These are phyloP conservation scores for Syzygium jambos DNA, from an alignment of 345 rosid genomes.

Conservation along the genomic window DNA sequence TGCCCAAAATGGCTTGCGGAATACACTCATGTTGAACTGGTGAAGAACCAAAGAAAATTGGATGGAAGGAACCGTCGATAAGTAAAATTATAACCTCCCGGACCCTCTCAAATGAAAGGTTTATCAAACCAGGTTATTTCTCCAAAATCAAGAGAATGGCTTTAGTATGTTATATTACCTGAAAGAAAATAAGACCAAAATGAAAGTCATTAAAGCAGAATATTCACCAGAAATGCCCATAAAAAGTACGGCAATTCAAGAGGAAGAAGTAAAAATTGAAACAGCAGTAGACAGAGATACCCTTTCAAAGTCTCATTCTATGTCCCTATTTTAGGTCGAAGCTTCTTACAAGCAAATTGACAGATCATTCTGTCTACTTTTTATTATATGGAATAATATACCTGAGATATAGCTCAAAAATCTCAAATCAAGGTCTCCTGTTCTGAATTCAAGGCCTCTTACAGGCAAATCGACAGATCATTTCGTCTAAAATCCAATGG, in stretches of 20 bases:
- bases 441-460: background rate
- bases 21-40: slow-evolving; percentile 99
- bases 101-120: slow-evolving; percentile 55
- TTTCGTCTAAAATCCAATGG: background rate
- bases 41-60: slow-evolving; percentile 72
- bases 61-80: slow-evolving; percentile 56
- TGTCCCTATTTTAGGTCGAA: background rate
- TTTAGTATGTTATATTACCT: slow-evolving; percentile 36
- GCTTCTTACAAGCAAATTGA: background rate
- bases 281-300: background rate
- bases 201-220: background rate
- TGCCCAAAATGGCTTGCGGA: slow-evolving; percentile 97
- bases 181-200: slow-evolving; percentile 5
- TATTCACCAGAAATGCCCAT: background rate
- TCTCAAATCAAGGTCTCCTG: background rate
- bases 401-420: background rate
- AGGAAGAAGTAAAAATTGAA: background rate
- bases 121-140: slow-evolving; percentile 46
- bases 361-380: background rate
- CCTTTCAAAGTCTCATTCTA: background rate
- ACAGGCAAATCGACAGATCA: background rate
- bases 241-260: background rate
- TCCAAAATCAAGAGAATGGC: slow-evolving; percentile 25
- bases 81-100: slow-evolving; percentile 66
- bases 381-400: background rate